These are phyloP conservation scores for Phylloporus sp. DNA, from an alignment of 768 basidiomycete genomes.

Conservation along the genomic window DNA sequence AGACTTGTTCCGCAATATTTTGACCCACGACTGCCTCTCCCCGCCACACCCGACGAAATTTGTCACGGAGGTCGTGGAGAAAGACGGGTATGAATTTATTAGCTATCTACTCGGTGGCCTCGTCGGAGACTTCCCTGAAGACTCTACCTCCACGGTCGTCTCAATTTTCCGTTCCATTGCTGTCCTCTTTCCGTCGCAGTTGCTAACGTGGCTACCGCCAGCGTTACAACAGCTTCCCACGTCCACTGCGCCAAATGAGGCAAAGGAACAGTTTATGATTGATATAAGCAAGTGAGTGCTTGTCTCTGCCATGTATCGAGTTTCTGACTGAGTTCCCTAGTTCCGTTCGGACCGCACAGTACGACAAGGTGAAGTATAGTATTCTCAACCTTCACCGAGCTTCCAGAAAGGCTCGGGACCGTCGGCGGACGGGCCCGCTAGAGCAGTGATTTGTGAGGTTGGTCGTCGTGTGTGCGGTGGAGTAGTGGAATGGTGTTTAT, in stretches of 20 bases:
- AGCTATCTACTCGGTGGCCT: conserved; percentile 70
- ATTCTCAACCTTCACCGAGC: conserved; percentile 66
- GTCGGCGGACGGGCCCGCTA: conserved; percentile 37
- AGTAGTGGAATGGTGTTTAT: conserved; percentile 16
- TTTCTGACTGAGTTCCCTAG: conserved; percentile 34
- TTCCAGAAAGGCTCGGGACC: conserved; percentile 68
- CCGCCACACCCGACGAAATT: conserved; percentile 54
- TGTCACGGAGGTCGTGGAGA: conserved; percentile 54
- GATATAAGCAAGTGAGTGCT: conserved; percentile 68
- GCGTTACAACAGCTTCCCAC: conserved; percentile 68
- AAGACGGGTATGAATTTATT: conserved; percentile 69
- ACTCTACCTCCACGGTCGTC: conserved; percentile 65
- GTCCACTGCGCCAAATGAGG: conserved; percentile 52
- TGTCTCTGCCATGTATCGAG: background rate
- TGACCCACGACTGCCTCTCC: conserved; percentile 68
- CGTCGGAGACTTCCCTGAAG: conserved; percentile 85
- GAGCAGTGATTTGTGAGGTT: conserved; percentile 20
- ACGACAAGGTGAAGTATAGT: conserved; percentile 80
- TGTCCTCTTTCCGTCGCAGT: conserved; percentile 59
- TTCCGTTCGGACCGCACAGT: conserved; percentile 57
- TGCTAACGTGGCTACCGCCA: conserved; percentile 67
- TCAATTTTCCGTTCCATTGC: conserved; percentile 72
- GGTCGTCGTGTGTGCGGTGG: conserved; percentile 9
- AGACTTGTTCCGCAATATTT: conserved; percentile 70
- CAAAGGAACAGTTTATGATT: conserved; percentile 65